Percentiles rank a stretch among this genome's conserved stretches.
Evolutionary conservation across 768 basidiomycete species (phyloP).

Genomic region (Hortiboletus campestris): DNA sequence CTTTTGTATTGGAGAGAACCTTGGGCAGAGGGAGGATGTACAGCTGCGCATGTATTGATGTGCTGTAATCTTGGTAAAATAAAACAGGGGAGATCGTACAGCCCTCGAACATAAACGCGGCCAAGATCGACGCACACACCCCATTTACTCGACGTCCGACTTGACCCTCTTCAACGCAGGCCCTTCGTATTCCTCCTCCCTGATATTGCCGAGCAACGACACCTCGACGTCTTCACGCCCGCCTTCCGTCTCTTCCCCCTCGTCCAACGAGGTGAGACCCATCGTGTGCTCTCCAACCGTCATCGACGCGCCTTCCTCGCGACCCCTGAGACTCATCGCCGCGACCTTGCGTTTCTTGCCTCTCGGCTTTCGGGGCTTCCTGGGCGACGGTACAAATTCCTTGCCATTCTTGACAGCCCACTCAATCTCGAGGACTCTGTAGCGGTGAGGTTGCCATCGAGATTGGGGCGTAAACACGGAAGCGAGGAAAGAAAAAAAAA

Average conservation of each 20-base stretch:
- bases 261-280: slow-evolving; percentile 33
- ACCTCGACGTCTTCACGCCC: slow-evolving; percentile 13
- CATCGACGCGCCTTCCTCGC: slow-evolving; percentile 18
- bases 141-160: slow-evolving; percentile 20
- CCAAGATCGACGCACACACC: not conserved
- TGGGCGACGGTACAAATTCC: slow-evolving; percentile 57
- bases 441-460: not conserved
- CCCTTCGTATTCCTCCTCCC: slow-evolving; percentile 31
- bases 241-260: slow-evolving; percentile 40
- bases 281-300: slow-evolving; percentile 13
- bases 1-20: slow-evolving; percentile 11
- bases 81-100: not conserved
- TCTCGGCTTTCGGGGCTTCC: slow-evolving; percentile 37
- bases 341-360: slow-evolving; percentile 34
- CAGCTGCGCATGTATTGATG: slow-evolving; percentile 21
- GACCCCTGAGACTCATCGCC: slow-evolving; percentile 9
- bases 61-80: slow-evolving; percentile 22
- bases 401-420: slow-evolving; percentile 67
- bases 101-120: not conserved
- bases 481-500: slow-evolving; percentile 21
- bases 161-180: slow-evolving; percentile 27
- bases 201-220: slow-evolving; percentile 14
- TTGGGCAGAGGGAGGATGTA: slow-evolving; percentile 15
- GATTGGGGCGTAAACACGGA: not conserved
- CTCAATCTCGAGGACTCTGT: slow-evolving; percentile 80